Base-by-base conservation (phyloP, 1,139 yeast genomes). In the Yamadazyma sp. region DNA sequence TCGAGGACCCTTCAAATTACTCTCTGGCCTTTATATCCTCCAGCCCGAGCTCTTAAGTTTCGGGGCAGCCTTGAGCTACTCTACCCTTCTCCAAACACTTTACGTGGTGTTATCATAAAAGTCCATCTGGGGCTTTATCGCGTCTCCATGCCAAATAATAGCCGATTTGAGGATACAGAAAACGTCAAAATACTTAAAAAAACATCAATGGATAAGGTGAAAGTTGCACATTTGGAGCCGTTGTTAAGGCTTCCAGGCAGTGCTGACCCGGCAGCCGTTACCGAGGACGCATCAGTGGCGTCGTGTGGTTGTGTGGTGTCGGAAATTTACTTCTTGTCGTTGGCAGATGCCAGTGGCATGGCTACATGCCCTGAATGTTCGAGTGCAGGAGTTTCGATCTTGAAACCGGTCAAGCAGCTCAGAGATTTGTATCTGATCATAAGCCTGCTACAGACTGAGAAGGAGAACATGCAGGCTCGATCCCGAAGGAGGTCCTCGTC, bases 261-360 rank as follows among this genome's bases (percentile, higher is more conserved):
- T 17, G 39, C 42, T 18, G 43, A 42, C 31, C 48, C 48, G 8
- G 49, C 49, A n/a, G 53, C 47, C 5, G 43, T 67, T 2, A 62
- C 69, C 5, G 36, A 62, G 10, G 88, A 83, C 58, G 73, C 80
- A 5, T 67, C 79, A 1, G 73, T 81, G 16, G 61, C 85, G 15
- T 61, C 81, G 0, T 87, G 95, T 61, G 92, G 94, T 0, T 86
- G 95, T 59, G 59, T 85, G 9, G 69, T 82, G 0, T 81, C 91
- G 1, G 84, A 82, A 48, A 48, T 61, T 1, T 61, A 42, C 17
- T 70, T 69, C 46, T 23, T 59, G 44, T 56, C 58, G n/a, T 42
- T 50, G 30, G 55, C 31, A 38, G 50, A 48, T 16, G 44, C 41
- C 12, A 44, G 44, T 2, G 59, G 39, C 35, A 48, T 46, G 12